A percentile compares a stretch with the other conserved stretches of the same genome.
phyloP scores from a whole-genome alignment of 2,329 filamentous ascomycete genomes.

The Thermomyces lanuginosus region DNA sequence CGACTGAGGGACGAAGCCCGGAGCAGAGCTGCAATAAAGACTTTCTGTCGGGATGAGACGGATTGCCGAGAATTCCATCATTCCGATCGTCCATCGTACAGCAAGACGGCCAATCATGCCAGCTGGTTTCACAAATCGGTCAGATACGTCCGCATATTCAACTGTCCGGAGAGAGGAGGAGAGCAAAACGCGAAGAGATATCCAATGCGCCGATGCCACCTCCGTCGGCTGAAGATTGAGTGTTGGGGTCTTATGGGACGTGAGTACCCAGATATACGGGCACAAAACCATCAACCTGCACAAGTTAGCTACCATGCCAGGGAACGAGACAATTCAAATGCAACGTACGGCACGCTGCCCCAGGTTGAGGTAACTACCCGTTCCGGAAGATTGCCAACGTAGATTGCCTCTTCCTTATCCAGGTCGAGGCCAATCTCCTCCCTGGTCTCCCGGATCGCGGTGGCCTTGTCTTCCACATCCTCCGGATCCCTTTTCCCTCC shows the following conservation, averaged over 20 bases:
- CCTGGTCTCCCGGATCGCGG: constrained; percentile 46
- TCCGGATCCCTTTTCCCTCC: constrained; percentile 51
- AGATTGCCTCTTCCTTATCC: constrained; percentile 29
- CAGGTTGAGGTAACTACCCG: constrained; percentile 49
- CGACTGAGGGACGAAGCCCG: constrained; percentile 31
- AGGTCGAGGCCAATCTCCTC: constrained; percentile 53
- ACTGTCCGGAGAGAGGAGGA: constrained; percentile 43
- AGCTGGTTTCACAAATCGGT: constrained; percentile 41
- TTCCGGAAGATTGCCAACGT: constrained; percentile 48
- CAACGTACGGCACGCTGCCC: constrained; percentile 44
- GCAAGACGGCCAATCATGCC: constrained; percentile 39
- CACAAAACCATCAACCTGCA: constrained; percentile 50
- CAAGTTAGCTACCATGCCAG: constrained; percentile 3
- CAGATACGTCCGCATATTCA: constrained; percentile 47
- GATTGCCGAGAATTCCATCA: constrained; percentile 53
- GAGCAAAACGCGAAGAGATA: constrained; percentile 46
- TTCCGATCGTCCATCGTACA: constrained; percentile 41
- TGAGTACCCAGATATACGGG: constrained; percentile 50
- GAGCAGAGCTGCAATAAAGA: constrained; percentile 38
- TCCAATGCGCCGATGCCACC: constrained; percentile 54
- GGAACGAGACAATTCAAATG: not conserved
- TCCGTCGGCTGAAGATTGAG: constrained; percentile 51
- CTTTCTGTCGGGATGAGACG: constrained; percentile 45
- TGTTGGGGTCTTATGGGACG: constrained; percentile 37
- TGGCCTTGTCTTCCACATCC: constrained; percentile 45